Percentiles rank a stretch among this genome's conserved stretches.
Conservation (phyloP, 331 rosid genomes). For the Malus hybrid region DNA sequence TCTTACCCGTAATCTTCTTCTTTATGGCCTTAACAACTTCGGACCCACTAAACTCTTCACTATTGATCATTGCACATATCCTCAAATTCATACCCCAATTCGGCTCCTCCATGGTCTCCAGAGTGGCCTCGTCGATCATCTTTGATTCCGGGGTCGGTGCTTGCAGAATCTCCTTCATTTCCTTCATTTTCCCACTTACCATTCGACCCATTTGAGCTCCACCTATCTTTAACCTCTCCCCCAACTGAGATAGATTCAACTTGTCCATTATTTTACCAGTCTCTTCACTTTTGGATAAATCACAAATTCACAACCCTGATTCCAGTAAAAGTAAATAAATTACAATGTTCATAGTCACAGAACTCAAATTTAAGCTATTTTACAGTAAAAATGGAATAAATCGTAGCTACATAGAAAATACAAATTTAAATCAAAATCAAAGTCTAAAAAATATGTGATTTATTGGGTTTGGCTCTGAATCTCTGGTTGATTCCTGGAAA, state of each 20-base stretch:
- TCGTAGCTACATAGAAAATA: not conserved
- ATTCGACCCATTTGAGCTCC: conserved; percentile 74
- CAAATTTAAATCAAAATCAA: not conserved
- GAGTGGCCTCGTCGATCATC: conserved; percentile 73
- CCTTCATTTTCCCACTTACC: conserved; percentile 63
- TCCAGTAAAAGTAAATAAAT: not conserved
- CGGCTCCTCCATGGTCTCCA: conserved; percentile 49
- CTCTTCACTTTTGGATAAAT: not conserved
- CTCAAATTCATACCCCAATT: conserved; percentile 74
- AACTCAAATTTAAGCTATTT: not conserved
- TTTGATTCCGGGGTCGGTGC: conserved; percentile 63
- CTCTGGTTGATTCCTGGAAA: too few relatives aligned
- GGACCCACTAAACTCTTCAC: conserved; percentile 46
- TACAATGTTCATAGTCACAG: not conserved
- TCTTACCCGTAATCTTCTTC: conserved; percentile 45
- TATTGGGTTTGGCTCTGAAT: too few relatives aligned
- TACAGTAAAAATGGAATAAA: not conserved
- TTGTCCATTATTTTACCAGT: conserved; percentile 38
- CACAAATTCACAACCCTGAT: conserved; percentile 3
- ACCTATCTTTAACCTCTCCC: conserved; percentile 49
- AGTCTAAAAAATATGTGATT: not conserved
- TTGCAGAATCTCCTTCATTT: conserved; percentile 63
- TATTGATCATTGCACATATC: conserved; percentile 61
- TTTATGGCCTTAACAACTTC: conserved; percentile 61
- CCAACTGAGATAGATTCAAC: conserved; percentile 45